A percentile compares a stretch with the other conserved stretches of the same genome.
Evolutionary conservation across 495 filamentous ascomycete species (phyloP).

Genomic region (Hyaloscypha hepaticicola): DNA sequence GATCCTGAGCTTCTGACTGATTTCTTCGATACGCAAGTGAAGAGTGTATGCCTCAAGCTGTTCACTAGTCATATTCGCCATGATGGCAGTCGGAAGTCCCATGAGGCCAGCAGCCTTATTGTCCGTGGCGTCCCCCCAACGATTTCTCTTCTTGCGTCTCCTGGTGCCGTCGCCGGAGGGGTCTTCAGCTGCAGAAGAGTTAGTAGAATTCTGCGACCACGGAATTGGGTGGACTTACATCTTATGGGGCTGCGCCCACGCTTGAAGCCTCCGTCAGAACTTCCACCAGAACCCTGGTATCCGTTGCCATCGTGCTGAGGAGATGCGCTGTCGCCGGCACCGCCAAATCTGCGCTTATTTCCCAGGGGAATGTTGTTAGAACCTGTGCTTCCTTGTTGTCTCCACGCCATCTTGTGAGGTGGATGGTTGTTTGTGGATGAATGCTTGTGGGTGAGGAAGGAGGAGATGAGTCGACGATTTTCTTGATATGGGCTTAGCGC

Average conservation of each 20-base stretch:
- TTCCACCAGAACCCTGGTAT: constrained; percentile 38
- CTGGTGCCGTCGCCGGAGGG: constrained; percentile 61
- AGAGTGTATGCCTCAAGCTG: constrained; percentile 95
- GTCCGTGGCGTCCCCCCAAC: constrained; percentile 93
- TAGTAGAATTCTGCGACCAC: constrained; percentile 9
- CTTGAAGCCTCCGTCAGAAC: constrained; percentile 47
- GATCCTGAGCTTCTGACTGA: constrained; percentile 97
- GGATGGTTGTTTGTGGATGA: background rate
- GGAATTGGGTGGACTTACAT: constrained; percentile 35
- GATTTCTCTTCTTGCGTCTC: constrained; percentile 94
- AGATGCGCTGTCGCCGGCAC: constrained; percentile 47
- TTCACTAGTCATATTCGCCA: constrained; percentile 94
- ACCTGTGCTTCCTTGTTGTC: constrained; percentile 93
- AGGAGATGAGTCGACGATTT: constrained; percentile 1
- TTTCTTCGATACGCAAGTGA: constrained; percentile 95
- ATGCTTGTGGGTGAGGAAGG: background rate
- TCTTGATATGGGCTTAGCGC: background rate
- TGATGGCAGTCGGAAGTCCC: constrained; percentile 94
- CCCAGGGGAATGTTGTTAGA: constrained; percentile 98
- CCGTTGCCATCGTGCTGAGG: constrained; percentile 45
- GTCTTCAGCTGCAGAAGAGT: constrained; percentile 42
- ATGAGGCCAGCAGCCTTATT: constrained; percentile 98
- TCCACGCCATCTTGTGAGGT: constrained; percentile 72
- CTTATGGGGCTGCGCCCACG: constrained; percentile 69
- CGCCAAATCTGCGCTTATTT: constrained; percentile 78